These are phyloP conservation scores for Coix lacrymajobi DNA, from an alignment of 176 grass and related monocot genomes.

Conservation along the genomic window DNA sequence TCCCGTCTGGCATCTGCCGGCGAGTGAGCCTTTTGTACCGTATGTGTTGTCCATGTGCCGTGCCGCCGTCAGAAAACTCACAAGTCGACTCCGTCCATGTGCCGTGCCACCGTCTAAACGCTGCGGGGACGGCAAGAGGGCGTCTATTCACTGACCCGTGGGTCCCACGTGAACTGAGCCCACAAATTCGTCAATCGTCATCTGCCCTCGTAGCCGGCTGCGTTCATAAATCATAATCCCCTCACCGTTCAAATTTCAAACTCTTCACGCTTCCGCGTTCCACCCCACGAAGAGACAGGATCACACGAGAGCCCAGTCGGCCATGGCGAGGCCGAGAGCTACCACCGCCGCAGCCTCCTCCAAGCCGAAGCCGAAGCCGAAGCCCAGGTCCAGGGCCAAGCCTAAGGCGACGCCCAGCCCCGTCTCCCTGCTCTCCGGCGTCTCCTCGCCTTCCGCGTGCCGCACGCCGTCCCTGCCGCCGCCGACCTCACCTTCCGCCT, in stretches of 20 bases:
- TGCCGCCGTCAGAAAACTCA: too few relatives aligned
- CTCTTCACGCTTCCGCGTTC: not conserved
- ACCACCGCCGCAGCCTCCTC: not conserved
- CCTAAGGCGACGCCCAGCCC: slow-evolving; percentile 24
- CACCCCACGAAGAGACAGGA: not conserved
- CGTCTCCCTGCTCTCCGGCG: slow-evolving; percentile 16
- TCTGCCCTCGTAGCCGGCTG: not conserved
- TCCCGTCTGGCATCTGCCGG: not conserved
- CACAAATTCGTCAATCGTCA: too few relatives aligned
- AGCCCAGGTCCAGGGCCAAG: slow-evolving; percentile 21
- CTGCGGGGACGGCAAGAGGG: too few relatives aligned
- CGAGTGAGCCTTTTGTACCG: too few relatives aligned
- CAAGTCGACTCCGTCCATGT: too few relatives aligned
- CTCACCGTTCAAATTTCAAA: slow-evolving; percentile 6
- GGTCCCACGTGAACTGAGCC: not conserved
- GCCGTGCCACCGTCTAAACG: too few relatives aligned
- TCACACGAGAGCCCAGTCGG: not conserved
- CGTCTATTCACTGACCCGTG: not conserved
- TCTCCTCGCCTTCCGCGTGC: slow-evolving; percentile 10
- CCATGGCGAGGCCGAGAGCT: slow-evolving; percentile 32
- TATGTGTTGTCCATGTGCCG: too few relatives aligned
- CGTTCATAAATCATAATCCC: not conserved
- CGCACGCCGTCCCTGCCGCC: not conserved
- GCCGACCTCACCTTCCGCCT: slow-evolving; percentile 28
- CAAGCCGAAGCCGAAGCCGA: slow-evolving; percentile 8